Evolutionary conservation across 2,329 filamentous ascomycete genomes (phyloP).

Genomic region (Colletotrichum lentis): DNA sequence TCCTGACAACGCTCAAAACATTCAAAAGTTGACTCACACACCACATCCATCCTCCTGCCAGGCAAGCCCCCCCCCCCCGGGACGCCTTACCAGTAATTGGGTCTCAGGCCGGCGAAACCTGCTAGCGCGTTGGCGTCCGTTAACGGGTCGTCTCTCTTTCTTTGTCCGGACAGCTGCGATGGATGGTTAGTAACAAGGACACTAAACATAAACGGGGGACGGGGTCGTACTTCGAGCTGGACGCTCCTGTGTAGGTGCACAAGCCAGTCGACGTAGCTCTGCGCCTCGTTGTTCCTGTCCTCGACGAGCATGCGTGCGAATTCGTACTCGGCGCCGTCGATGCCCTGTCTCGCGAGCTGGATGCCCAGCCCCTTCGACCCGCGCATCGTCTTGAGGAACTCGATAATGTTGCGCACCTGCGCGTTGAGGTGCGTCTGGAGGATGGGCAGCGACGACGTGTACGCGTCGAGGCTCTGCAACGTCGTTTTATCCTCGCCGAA

Average conservation of each 20-base stretch:
- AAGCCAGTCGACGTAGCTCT: constrained; percentile 98
- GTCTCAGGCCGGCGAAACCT: constrained; percentile 66
- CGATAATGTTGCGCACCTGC: constrained; percentile 91
- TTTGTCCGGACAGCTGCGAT: constrained; percentile 70
- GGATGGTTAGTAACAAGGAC: constrained; percentile 23
- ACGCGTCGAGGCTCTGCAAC: constrained; percentile 81
- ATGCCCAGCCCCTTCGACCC: constrained; percentile 89
- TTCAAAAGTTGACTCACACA: constrained; percentile 13
- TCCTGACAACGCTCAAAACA: constrained; percentile 35
- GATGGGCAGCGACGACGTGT: constrained; percentile 79
- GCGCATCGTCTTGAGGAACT: constrained; percentile 81
- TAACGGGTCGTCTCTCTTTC: constrained; percentile 71
- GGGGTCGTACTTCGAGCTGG: constrained; percentile 76
- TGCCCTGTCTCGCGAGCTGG: constrained; percentile 88
- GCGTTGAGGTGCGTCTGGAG: constrained; percentile 93
- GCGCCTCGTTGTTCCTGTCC: constrained; percentile 96
- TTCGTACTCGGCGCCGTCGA: constrained; percentile 96
- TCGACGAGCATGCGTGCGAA: constrained; percentile 92
- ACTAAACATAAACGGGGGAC: neutral
- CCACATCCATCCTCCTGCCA: neutral
- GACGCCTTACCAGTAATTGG: constrained; percentile 63
- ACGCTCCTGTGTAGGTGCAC: constrained; percentile 94
- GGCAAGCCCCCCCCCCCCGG: neutral
- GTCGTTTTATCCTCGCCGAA: constrained; percentile 79
- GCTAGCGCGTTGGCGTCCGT: constrained; percentile 59